phyloP scores from a whole-genome alignment of 257 asterid genomes.

The Solanum chilense region DNA sequence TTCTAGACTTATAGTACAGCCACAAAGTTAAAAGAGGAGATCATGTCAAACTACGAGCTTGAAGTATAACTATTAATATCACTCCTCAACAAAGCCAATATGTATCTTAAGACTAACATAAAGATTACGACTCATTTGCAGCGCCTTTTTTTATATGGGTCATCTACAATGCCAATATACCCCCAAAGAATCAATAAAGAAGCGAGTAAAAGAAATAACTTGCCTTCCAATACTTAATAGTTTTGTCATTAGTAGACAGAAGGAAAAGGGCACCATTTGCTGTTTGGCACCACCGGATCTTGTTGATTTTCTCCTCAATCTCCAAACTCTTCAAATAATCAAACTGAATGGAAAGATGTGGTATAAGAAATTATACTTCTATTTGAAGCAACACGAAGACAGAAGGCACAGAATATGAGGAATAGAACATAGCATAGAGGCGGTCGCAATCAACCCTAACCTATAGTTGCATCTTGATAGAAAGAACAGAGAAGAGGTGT shows the following conservation, averaged over 20 bases:
- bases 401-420: not conserved
- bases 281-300: conserved; percentile 96
- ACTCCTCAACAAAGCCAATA: not conserved
- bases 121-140: not conserved
- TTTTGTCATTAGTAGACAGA: conserved; percentile 96
- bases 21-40: not conserved
- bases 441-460: not conserved
- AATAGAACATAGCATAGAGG: not conserved
- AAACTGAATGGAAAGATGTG: conserved; percentile 49
- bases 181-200: not conserved
- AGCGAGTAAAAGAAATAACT: not conserved
- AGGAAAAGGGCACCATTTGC: conserved; percentile 95
- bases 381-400: not conserved
- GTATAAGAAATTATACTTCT: not conserved
- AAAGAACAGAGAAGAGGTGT: not conserved
- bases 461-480: not conserved
- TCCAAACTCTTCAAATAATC: conserved; percentile 99
- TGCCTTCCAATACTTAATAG: conserved; percentile 98
- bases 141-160: not conserved
- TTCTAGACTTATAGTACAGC: not conserved
- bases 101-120: not conserved
- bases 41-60: not conserved
- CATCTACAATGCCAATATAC: not conserved
- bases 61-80: not conserved
- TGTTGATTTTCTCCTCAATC: conserved; percentile 98